Base-by-base conservation (phyloP, 179 eudicot genomes). In the Nepenthes alata region DNA sequence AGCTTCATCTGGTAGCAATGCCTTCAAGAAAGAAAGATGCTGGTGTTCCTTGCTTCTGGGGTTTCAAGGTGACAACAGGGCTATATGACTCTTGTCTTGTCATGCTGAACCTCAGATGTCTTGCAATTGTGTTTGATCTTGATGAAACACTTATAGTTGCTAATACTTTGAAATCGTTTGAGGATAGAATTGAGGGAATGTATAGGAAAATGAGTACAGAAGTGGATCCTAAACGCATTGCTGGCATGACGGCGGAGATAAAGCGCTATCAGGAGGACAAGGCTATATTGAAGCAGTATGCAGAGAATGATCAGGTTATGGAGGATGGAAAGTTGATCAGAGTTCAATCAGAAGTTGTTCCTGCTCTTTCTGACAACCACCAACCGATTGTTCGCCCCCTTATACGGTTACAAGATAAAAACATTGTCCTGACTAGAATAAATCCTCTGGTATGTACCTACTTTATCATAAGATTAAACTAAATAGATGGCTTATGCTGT, bases 91-190 rank as follows among this genome's bases (percentile, higher is more conserved):
- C 94, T 51, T 90, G 97, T 73, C 91, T 94, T 71, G 81, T 77
- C 61, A 75, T 94, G 97, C 78, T 94, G 67, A 90, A 94, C 68
- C 91, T 90, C 57, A 85, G 99, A 67, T 94, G 99, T 66, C 99
- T 94, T 62, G 91, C 96, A 66, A 94, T 94, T 66, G 99, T 90
- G 35, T 94, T 94, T 78, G 99, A 94, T 77, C 99, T 89, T 11
- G 91, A 90, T 61, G 97, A 90, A 72, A 90, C 97, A 34, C 85
- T 90, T 4, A 74, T 90, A n/a, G 95, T 90, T 52, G 96, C 96
- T 16, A 85, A 88, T 68, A 88, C 97, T 10, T 75, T 81, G 88
- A 87, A 95, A 2, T 93, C 98, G 1, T 93, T 94, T 62, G 99
- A 94, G 80, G 99, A 94, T 73, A 80, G 95, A 70, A 87, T 94